These are phyloP conservation scores for Phytophthora megakarya DNA, from an alignment of 352 stramenopile species.

Conservation along the genomic window DNA sequence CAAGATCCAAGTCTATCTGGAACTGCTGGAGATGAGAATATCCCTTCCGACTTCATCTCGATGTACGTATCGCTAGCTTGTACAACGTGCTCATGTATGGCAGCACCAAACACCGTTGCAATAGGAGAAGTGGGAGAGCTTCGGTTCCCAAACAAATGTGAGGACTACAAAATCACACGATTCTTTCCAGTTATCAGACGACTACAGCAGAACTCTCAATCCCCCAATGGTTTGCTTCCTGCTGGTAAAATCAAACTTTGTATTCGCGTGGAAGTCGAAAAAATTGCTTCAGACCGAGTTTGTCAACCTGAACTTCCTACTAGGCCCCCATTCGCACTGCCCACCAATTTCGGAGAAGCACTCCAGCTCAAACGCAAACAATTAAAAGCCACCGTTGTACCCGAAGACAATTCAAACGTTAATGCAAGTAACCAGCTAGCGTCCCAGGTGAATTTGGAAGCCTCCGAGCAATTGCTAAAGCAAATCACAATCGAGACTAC, in stretches of 20 bases:
- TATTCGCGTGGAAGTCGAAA: conserved; percentile 34
- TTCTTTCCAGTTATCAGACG: conserved; percentile 40
- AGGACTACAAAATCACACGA: conserved; percentile 33
- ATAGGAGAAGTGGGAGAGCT: conserved; percentile 41
- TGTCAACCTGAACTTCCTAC: conserved; percentile 11
- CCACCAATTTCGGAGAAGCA: conserved; percentile 37
- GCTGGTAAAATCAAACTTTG: conserved; percentile 45
- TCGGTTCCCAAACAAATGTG: conserved; percentile 19
- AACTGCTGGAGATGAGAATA: too few relatives aligned
- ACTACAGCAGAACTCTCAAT: conserved; percentile 3
- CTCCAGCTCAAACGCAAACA: conserved; percentile 49
- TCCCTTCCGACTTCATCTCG: conserved; percentile 15
- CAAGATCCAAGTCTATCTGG: not conserved
- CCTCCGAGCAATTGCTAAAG: conserved; percentile 21
- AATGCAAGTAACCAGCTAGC: conserved; percentile 3
- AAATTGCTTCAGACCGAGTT: not conserved
- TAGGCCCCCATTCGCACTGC: conserved; percentile 11
- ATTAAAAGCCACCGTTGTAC: conserved; percentile 40
- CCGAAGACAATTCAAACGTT: conserved; percentile 20
- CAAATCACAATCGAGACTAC: conserved; percentile 27
- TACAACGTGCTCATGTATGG: conserved; percentile 8
- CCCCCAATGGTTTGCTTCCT: conserved; percentile 8
- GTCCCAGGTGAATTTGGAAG: conserved; percentile 8
- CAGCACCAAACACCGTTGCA: not conserved
- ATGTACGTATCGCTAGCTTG: conserved; percentile 21